phyloP scores from a whole-genome alignment of 345 rosid species.

The Salix udensis region DNA sequence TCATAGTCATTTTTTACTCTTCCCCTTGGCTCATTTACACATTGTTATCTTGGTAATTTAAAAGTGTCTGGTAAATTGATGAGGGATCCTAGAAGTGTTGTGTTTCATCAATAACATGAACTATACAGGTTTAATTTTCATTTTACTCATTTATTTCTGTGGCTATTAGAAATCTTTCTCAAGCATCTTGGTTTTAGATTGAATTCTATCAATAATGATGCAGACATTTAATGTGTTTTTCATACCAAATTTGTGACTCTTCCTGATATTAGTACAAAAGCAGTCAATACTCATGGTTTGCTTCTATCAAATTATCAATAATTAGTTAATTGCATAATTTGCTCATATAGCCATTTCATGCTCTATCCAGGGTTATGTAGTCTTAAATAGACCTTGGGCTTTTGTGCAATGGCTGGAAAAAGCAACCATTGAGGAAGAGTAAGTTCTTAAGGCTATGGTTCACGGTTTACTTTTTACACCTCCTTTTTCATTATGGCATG shows the following conservation, averaged over 20 bases:
- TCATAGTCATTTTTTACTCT: background rate
- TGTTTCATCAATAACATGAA: background rate
- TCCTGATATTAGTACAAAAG: background rate
- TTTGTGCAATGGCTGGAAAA: slow-evolving; percentile 95
- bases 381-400: slow-evolving; percentile 97
- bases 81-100: background rate
- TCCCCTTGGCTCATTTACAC: background rate
- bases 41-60: background rate
- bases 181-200: background rate
- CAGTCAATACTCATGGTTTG: background rate
- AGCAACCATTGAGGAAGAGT: slow-evolving; percentile 90
- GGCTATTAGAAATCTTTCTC: background rate
- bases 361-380: slow-evolving; percentile 80
- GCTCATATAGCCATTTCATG: slow-evolving; percentile 5
- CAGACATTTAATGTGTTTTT: background rate
- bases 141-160: background rate
- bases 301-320: background rate
- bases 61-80: background rate
- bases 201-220: background rate
- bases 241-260: background rate
- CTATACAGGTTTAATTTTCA: background rate
- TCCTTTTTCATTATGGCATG: background rate
- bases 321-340: background rate
- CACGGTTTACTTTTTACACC: background rate
- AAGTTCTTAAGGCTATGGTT: slow-evolving; percentile 26